Percentiles rank a stretch among this genome's conserved stretches.
These are phyloP conservation scores for Phaeosphaeriaceae sp. DNA, from an alignment of 2,329 filamentous ascomycete species.

Conservation along the genomic window DNA sequence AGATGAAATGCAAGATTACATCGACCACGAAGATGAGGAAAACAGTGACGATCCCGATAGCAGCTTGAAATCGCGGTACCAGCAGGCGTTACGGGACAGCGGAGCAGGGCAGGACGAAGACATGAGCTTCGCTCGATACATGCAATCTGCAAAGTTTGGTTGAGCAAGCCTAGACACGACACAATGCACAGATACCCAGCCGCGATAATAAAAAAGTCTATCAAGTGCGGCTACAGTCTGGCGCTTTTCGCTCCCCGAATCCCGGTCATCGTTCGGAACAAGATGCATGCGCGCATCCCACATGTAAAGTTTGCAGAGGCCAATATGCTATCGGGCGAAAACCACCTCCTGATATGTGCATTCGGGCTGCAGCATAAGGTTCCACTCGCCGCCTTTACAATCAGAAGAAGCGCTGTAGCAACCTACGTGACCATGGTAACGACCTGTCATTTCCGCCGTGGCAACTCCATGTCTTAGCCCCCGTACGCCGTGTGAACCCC, in stretches of 20 bases:
- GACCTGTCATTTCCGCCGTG: neutral
- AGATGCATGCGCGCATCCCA: neutral
- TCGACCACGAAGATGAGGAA: conserved; percentile 61
- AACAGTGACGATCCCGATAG: conserved; percentile 63
- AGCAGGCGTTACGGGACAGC: conserved; percentile 70
- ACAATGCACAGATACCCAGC: conserved; percentile 14
- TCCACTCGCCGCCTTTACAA: no score
- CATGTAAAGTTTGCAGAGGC: conserved; percentile 3
- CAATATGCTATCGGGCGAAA: conserved; percentile 7
- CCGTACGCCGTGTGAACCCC: neutral
- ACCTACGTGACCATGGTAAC: neutral
- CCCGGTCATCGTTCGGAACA: conserved; percentile 15
- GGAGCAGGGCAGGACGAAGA: conserved; percentile 53
- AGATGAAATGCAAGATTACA: conserved; percentile 58
- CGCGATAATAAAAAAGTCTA: neutral
- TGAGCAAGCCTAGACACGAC: conserved; percentile 21
- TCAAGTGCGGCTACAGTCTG: neutral
- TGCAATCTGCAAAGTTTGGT: conserved; percentile 47
- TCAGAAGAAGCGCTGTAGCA: no score
- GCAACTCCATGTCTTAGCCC: neutral
- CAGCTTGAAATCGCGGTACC: conserved; percentile 76
- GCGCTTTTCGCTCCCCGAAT: conserved; percentile 17
- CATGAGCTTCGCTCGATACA: conserved; percentile 59
- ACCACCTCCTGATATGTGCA: conserved; percentile 3
- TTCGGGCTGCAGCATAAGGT: conserved; percentile 5